A percentile compares a stretch with the other conserved stretches of the same genome.
Evolutionary conservation across 1,284 basidiomycete genomes (phyloP).

Genomic region (Trametes pubescens): DNA sequence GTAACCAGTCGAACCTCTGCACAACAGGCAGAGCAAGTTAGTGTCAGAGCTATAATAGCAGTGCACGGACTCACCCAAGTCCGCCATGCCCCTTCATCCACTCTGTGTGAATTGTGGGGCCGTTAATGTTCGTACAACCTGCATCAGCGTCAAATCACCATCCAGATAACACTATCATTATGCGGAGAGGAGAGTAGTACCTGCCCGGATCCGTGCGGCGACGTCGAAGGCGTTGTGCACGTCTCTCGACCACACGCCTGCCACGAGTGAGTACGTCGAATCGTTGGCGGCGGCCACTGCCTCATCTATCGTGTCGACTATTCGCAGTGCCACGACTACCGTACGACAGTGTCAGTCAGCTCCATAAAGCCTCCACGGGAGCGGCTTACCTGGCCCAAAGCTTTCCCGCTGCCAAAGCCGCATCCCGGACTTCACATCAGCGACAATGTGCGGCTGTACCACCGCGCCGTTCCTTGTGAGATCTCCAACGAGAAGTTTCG

Average conservation of each 20-base stretch:
- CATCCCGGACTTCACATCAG: constrained; percentile 58
- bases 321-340: constrained; percentile 53
- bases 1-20: constrained; percentile 59
- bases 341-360: background rate
- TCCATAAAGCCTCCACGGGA: background rate
- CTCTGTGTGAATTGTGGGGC: constrained; percentile 42
- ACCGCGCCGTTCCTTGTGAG: constrained; percentile 49
- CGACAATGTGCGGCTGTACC: constrained; percentile 62
- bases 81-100: constrained; percentile 35
- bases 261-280: constrained; percentile 60
- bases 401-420: constrained; percentile 61
- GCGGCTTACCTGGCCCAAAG: constrained; percentile 60
- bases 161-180: constrained; percentile 13
- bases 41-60: background rate
- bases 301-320: constrained; percentile 56
- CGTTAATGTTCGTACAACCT: constrained; percentile 45
- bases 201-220: constrained; percentile 56
- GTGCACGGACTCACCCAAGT: constrained; percentile 39
- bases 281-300: constrained; percentile 62
- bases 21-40: background rate
- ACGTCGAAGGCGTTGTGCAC: constrained; percentile 55
- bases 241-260: constrained; percentile 63
- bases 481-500: constrained; percentile 59
- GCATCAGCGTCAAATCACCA: constrained; percentile 41
- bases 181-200: constrained; percentile 36